These are phyloP conservation scores for Globisporangium takayamanum DNA, from an alignment of 352 stramenopile genomes.

Conservation along the genomic window DNA sequence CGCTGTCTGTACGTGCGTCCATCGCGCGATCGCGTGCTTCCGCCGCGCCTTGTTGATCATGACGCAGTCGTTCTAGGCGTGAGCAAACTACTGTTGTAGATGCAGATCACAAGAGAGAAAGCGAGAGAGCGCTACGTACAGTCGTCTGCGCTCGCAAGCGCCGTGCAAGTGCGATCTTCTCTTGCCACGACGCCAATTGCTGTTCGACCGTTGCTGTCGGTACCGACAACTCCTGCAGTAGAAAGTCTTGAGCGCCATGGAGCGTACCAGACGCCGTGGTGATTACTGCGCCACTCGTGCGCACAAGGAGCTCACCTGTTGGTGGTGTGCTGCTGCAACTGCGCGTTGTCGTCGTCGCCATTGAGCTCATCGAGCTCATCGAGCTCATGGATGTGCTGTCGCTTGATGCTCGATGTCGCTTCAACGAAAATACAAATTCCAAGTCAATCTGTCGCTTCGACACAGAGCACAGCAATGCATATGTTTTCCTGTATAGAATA, in stretches of 20 bases:
- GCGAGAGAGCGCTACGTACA: constrained; percentile 1
- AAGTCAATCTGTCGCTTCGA: no score
- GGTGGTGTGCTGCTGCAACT: constrained; percentile 1
- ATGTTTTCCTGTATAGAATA: not conserved
- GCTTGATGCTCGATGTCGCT: no score
- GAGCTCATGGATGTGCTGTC: not conserved
- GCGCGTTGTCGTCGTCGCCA: not conserved
- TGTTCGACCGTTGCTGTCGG: constrained; percentile 1
- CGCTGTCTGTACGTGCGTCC: constrained; percentile 2
- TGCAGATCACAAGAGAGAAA: not conserved
- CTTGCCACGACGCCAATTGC: constrained; percentile 16
- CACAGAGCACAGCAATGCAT: no score
- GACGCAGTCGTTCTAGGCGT: not conserved
- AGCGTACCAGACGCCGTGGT: constrained; percentile 20
- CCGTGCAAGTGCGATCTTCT: constrained; percentile 20
- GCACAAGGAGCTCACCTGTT: constrained; percentile 46
- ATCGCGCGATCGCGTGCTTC: constrained; percentile 1
- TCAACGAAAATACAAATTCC: no score
- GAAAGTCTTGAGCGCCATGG: constrained; percentile 18
- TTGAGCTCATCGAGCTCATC: not conserved
- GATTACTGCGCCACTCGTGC: constrained; percentile 17
- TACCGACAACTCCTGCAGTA: constrained; percentile 23
- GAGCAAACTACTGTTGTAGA: not conserved
- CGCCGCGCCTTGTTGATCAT: not conserved
- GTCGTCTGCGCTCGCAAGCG: constrained; percentile 17